Evolutionary conservation across 495 filamentous ascomycete genomes (phyloP).

Genomic region (Aspergillus homomorphus): DNA sequence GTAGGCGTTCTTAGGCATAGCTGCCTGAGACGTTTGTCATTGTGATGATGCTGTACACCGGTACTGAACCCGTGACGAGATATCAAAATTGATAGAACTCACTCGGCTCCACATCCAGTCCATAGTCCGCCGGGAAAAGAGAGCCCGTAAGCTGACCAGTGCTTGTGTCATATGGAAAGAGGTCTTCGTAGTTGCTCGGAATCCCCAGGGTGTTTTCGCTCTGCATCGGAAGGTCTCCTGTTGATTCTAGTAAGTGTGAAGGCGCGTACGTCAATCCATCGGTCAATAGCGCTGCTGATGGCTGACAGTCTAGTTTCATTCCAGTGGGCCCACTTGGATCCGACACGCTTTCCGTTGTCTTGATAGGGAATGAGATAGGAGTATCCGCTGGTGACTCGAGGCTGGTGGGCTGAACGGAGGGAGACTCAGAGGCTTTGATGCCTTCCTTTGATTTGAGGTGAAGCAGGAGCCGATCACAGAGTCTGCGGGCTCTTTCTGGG

Average conservation of each 20-base stretch:
- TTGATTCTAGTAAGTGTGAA: slow-evolving; percentile 21
- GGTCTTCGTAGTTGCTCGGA: slow-evolving; percentile 30
- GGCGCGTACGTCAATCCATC: slow-evolving; percentile 19
- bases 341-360: not conserved
- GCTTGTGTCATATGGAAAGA: slow-evolving; percentile 36
- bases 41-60: not conserved
- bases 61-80: not conserved
- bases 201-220: slow-evolving; percentile 22
- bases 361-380: not conserved
- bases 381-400: not conserved
- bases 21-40: too few relatives aligned
- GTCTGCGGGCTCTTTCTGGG: slow-evolving; percentile 50
- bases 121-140: slow-evolving; percentile 34
- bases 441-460: not conserved
- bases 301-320: not conserved
- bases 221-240: slow-evolving; percentile 28
- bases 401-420: not conserved
- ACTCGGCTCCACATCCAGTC: slow-evolving; percentile 33
- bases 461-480: slow-evolving; percentile 47
- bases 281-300: not conserved
- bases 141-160: slow-evolving; percentile 44
- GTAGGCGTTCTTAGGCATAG: too few relatives aligned
- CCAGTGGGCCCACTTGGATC: not conserved
- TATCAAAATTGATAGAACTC: not conserved
- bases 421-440: not conserved